A percentile compares a stretch with the other conserved stretches of the same genome.
Evolutionary conservation across 441 rosid species (phyloP).

Genomic region (Eruca vesicaria): DNA sequence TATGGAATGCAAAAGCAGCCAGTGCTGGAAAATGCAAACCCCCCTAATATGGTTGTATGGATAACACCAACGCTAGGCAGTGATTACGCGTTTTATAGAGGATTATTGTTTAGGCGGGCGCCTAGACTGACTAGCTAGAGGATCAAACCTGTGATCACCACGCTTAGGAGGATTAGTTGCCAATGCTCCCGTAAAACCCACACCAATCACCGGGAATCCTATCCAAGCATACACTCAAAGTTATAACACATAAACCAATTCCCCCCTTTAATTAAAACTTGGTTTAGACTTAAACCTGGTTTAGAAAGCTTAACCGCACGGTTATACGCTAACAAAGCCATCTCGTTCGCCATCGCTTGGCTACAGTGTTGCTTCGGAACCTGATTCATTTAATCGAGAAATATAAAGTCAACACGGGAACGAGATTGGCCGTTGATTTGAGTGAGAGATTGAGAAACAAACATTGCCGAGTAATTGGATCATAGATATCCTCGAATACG

Average conservation of each 20-base stretch:
- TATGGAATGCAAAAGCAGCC: background rate
- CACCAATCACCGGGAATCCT: conserved; percentile 83
- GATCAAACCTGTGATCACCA: conserved; percentile 84
- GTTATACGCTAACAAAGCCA: conserved; percentile 85
- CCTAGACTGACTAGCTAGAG: no score
- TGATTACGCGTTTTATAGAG: no score
- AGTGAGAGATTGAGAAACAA: conserved; percentile 12
- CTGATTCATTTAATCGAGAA: conserved; percentile 35
- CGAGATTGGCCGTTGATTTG: background rate
- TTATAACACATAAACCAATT: conserved; percentile 5
- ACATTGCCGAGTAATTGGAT: conserved; percentile 80
- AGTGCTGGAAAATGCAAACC: background rate
- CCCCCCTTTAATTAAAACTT: background rate
- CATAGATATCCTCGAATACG: conserved; percentile 66
- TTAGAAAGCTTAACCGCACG: conserved; percentile 83
- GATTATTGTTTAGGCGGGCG: no score
- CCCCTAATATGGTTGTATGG: background rate
- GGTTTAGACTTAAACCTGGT: conserved; percentile 48
- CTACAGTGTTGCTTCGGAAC: conserved; percentile 61
- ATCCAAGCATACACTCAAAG: conserved; percentile 18
- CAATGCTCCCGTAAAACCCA: conserved; percentile 88
- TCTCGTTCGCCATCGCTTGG: conserved; percentile 56
- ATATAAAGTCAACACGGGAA: background rate
- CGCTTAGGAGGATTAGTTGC: conserved; percentile 63
- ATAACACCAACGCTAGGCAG: no score